These are phyloP conservation scores for Astrothelium subdiscretum DNA, from an alignment of 495 filamentous ascomycete genomes.

Conservation along the genomic window DNA sequence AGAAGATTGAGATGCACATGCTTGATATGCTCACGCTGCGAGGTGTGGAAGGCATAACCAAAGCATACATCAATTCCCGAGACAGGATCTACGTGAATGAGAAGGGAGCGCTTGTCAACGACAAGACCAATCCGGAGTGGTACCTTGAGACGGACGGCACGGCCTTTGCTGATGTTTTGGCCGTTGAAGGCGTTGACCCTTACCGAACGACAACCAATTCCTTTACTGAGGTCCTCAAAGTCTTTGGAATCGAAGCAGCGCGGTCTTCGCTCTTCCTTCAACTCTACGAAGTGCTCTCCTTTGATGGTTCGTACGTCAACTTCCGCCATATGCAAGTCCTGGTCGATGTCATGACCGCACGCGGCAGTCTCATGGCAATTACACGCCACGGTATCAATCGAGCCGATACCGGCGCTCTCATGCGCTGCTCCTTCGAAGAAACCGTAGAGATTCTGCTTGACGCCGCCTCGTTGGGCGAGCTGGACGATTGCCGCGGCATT, in stretches of 20 bases:
- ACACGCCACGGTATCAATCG: constrained; percentile 98
- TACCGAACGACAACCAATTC: constrained; percentile 89
- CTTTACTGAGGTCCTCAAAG: constrained; percentile 82
- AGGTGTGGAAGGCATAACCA: constrained; percentile 75
- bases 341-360: constrained; percentile 95
- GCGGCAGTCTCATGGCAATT: constrained; percentile 85
- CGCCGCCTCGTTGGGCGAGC: constrained; percentile 82
- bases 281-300: constrained; percentile 79
- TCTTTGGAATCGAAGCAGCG: constrained; percentile 93
- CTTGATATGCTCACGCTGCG: constrained; percentile 82
- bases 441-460: constrained; percentile 97
- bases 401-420: constrained; percentile 91
- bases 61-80: constrained; percentile 85
- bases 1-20: constrained; percentile 80
- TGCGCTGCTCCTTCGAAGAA: constrained; percentile 99
- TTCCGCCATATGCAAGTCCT: constrained; percentile 94
- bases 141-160: constrained; percentile 89
- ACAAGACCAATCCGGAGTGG: constrained; percentile 75
- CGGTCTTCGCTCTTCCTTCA: constrained; percentile 76
- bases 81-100: constrained; percentile 46
- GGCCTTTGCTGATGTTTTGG: constrained; percentile 66
- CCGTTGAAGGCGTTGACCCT: constrained; percentile 79
- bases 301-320: constrained; percentile 98
- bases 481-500: constrained; percentile 94
- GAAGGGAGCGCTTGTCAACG: constrained; percentile 57